Base-by-base conservation (phyloP, 371 early-diverging fungal genomes). In the Saksenaea oblongispora region DNA sequence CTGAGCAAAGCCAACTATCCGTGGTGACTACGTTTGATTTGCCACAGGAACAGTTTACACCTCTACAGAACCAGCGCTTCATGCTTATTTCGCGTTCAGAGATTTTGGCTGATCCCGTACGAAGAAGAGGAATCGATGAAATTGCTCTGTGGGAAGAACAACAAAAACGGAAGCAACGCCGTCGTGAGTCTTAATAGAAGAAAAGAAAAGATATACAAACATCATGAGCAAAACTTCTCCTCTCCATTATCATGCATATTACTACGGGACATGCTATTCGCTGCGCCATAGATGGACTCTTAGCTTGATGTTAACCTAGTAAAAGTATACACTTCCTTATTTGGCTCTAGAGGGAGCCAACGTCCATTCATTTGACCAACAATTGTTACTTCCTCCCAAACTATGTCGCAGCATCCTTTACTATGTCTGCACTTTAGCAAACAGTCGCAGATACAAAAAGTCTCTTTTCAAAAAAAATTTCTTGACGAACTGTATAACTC, bases 111-210 rank as follows among this genome's bases (percentile, higher is more conserved):
- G 78, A 80, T 57, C 81, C 81, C 14, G 42, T 65, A 14, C 71
- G 78, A 15, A 63, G 76, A 62, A 65, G 78, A 17, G 81, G 81
- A 9, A 71, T 80, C 17, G 76, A 80, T 54, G 81, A 75, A 61
- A 9, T 80, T 1, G 81, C 66, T 18, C 42, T 80, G 41, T 77
- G 76, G 74, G 80, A 77, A 35, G 36, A 68, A 36, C 71, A 71
- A 53, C 63, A 73, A 15, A 64, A 66, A 41, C 56, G 51, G 27
- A 18, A 36, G 53, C 11, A 35, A 31, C 63, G 13, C 35, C 69
- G 35, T 41, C 58, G 51, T 11, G 22, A 47, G 14, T 24, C 17
- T 58, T 31, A 15, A 44, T 14, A 35, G 15, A 59, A 13, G 26
- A 41, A 41, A 5, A 0, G n/a, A n/a, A 34, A 41, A 41, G 22